Conservation (phyloP, 1,284 basidiomycete species). For the Cutaneotrichosporon daszewskae region DNA sequence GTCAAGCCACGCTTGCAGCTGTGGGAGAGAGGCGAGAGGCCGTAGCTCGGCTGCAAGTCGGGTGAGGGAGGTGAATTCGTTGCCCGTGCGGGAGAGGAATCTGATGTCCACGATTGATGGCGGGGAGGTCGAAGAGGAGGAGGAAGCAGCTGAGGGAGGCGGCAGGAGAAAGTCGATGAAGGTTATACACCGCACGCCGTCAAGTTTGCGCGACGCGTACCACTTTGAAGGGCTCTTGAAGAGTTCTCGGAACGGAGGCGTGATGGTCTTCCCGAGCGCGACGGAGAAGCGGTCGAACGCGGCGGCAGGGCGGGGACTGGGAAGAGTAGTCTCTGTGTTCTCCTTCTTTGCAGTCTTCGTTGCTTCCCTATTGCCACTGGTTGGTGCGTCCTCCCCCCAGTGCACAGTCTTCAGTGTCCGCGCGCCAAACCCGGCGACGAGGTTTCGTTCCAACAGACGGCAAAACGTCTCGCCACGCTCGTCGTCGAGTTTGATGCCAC, state of each 20-base stretch:
- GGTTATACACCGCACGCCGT: constrained; percentile 39
- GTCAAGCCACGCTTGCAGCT: constrained; percentile 16
- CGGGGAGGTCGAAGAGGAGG: not conserved
- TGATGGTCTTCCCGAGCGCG: constrained; percentile 34
- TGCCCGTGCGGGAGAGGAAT: constrained; percentile 35
- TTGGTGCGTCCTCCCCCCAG: constrained; percentile 17
- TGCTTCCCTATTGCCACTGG: too few relatives aligned
- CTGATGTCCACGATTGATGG: constrained; percentile 10
- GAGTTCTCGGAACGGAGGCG: constrained; percentile 20
- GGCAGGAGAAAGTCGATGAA: constrained; percentile 34
- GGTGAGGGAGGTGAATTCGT: constrained; percentile 29
- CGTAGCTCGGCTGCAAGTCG: constrained; percentile 23
- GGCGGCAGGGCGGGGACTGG: too few relatives aligned
- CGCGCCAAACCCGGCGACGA: constrained; percentile 34
- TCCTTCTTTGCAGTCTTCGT: too few relatives aligned
- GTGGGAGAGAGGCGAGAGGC: constrained; percentile 12
- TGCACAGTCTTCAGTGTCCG: constrained; percentile 21
- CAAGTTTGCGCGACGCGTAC: constrained; percentile 44
- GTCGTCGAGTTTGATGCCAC: not conserved
- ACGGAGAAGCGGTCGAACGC: constrained; percentile 23
- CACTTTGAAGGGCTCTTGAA: constrained; percentile 18
- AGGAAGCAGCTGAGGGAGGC: not conserved
- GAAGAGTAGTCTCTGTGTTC: too few relatives aligned
- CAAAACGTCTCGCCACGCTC: constrained; percentile 18
- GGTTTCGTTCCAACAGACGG: constrained; percentile 34